These are phyloP conservation scores for Cucurbita ficifolia DNA, from an alignment of 306 rosid species.

Conservation along the genomic window DNA sequence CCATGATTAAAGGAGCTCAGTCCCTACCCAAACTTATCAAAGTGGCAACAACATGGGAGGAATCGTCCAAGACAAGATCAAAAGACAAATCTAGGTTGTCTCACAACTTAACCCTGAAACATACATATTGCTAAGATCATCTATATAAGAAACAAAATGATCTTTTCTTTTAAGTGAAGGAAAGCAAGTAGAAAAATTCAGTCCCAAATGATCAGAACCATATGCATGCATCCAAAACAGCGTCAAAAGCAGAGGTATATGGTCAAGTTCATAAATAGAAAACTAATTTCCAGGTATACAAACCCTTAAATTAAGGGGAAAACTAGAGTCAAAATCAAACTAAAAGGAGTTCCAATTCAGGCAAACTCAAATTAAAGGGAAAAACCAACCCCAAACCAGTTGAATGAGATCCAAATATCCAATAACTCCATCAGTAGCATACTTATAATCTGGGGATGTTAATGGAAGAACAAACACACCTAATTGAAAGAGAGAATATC, in stretches of 20 bases:
- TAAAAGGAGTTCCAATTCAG: conserved; percentile 1
- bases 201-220: not conserved
- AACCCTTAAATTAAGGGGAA: not conserved
- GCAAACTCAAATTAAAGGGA: not conserved
- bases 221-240: not conserved
- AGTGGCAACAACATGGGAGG: not conserved
- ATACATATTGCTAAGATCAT: not conserved
- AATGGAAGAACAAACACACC: not conserved
- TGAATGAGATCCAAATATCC: not conserved
- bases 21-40: not conserved
- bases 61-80: not conserved
- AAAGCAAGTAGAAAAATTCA: not conserved
- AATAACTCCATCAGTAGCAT: not conserved
- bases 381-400: not conserved
- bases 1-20: conserved; percentile 18
- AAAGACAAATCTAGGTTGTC: not conserved
- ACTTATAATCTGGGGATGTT: not conserved
- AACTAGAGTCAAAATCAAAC: not conserved
- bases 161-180: not conserved
- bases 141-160: not conserved
- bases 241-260: not conserved
- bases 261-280: conserved; percentile 4
- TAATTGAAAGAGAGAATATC: not conserved
- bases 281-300: not conserved
- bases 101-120: not conserved